phyloP scores from a whole-genome alignment of 306 rosid genomes.

The Dryas drummondii region DNA sequence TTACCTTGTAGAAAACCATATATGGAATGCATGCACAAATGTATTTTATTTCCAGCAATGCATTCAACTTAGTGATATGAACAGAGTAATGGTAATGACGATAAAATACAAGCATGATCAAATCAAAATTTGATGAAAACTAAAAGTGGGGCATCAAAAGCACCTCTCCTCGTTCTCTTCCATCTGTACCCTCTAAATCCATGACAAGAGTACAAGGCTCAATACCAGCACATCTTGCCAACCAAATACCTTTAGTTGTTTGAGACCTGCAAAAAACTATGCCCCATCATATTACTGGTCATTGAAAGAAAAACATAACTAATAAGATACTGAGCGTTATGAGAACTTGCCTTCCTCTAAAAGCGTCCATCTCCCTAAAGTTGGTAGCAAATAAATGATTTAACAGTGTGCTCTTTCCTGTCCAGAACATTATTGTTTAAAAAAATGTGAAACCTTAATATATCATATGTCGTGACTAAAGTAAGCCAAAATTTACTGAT shows the following conservation, averaged over 20 bases:
- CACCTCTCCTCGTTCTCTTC: slow-evolving; percentile 99
- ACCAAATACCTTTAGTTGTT: slow-evolving; percentile 99
- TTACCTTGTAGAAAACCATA: background rate
- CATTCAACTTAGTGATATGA: background rate
- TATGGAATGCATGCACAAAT: background rate
- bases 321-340: slow-evolving; percentile 12
- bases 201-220: slow-evolving; percentile 94
- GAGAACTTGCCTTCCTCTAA: slow-evolving; percentile 77
- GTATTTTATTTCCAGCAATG: background rate
- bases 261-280: slow-evolving; percentile 70
- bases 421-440: slow-evolving; percentile 19
- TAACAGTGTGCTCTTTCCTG: slow-evolving; percentile 95
- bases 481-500: background rate
- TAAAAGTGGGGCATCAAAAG: slow-evolving; percentile 15
- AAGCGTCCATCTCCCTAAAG: slow-evolving; percentile 98
- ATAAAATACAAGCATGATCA: slow-evolving; percentile 13
- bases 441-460: slow-evolving; percentile 16
- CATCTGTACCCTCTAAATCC: slow-evolving; percentile 99
- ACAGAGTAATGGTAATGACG: slow-evolving; percentile 9
- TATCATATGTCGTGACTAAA: background rate
- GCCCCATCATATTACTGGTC: slow-evolving; percentile 19
- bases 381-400: slow-evolving; percentile 77
- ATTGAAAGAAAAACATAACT: slow-evolving; percentile 1
- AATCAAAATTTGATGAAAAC: slow-evolving; percentile 12
- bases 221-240: slow-evolving; percentile 83